Evolutionary conservation across 306 rosid genomes (phyloP).

Genomic region (Quercus engelmannii): DNA sequence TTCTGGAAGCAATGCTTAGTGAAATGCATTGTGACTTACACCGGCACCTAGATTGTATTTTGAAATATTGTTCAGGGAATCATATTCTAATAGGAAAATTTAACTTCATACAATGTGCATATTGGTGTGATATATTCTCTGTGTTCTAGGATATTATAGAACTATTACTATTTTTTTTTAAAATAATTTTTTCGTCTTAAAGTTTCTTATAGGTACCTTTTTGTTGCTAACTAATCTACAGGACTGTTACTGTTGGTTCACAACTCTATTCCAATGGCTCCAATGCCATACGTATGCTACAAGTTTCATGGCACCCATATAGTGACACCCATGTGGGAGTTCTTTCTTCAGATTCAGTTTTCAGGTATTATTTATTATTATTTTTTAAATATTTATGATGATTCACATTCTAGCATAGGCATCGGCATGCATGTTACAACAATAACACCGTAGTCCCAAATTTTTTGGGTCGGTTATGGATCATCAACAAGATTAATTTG

Average conservation of each 20-base stretch:
- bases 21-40: not conserved
- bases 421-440: not conserved
- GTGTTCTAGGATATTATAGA: slow-evolving; percentile 4
- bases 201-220: not conserved
- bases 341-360: slow-evolving; percentile 91
- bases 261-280: slow-evolving; percentile 39
- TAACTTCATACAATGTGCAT: slow-evolving; percentile 6
- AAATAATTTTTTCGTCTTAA: not conserved
- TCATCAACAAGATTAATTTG: no score
- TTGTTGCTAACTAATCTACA: slow-evolving; percentile 28
- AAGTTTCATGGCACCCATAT: slow-evolving; percentile 84
- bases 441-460: no score
- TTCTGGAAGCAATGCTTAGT: not conserved
- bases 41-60: not conserved
- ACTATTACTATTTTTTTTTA: not conserved
- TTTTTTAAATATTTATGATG: not conserved
- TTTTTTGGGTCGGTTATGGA: no score
- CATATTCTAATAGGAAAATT: not conserved
- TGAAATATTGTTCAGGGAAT: not conserved
- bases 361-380: slow-evolving; percentile 49
- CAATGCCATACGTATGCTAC: slow-evolving; percentile 56
- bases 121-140: not conserved
- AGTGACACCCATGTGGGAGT: slow-evolving; percentile 84
- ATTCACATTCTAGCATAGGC: not conserved
- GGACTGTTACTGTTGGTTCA: slow-evolving; percentile 72